Evolutionary conservation across 768 basidiomycete genomes (phyloP), one percentile per base, ranked within the genome.

Genomic region (Mycena leptocephala): DNA sequence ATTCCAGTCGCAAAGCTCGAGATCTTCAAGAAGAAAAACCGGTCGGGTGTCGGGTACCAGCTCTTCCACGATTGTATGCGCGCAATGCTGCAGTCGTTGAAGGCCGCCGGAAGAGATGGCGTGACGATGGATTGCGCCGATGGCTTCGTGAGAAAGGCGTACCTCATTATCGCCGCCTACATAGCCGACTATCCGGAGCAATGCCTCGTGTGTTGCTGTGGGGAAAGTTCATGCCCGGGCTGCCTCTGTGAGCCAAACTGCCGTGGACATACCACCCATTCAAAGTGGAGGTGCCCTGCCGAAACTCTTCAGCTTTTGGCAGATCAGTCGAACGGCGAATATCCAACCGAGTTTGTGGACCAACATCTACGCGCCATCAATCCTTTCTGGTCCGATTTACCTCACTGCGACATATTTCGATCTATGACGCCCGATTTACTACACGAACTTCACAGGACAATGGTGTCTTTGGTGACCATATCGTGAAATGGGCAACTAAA

Each of bases 141-240:
- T 0, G 74, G 85, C 41, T 79, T 89, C 39, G 39, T 39, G 39
- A 39, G 39, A 39, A 39, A 14, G 39, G 14, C 14, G 39, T 39
- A 39, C 43, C 43, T 46, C 43, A 46, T 46, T 46, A 11, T 46
- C 22, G 7, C 43, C 43, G 43, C 43, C 9, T 46, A 46, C 43
- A 46, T 46, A 11, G 43, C 43, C 9, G 43, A 46, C 43, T 46
- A 46, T 46, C 43, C n/a, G n/a, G n/a, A n/a, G n/a, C n/a, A n/a
- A n/a, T n/a, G n/a, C n/a, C n/a, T n/a, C n/a, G n/a, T n/a, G n/a
- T n/a, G n/a, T n/a, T n/a, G n/a, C n/a, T n/a, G n/a, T n/a, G n/a
- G n/a, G n/a, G n/a, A n/a, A n/a, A n/a, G n/a, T n/a, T n/a, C n/a
- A n/a, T n/a, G n/a, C n/a, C n/a, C n/a, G n/a, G n/a, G n/a, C n/a